phyloP scores from a whole-genome alignment of 441 rosid genomes.

The Populus hybrid region DNA sequence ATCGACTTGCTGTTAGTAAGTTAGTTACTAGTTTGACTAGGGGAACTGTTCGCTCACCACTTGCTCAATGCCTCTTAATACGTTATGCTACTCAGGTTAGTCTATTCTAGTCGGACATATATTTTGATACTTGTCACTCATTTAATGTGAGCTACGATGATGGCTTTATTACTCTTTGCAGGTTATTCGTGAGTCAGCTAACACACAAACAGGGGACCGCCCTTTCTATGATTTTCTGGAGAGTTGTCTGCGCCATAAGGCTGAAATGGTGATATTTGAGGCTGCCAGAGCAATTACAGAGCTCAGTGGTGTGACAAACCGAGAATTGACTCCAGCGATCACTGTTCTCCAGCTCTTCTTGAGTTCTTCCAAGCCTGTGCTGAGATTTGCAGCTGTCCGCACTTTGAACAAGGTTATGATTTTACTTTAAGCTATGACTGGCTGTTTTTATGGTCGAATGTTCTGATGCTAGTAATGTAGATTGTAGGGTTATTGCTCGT shows the following conservation, averaged over 20 bases:
- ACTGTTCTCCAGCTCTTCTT: constrained; percentile 95
- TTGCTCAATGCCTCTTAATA: constrained; percentile 94
- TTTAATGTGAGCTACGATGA: constrained; percentile 5
- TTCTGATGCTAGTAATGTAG: background rate
- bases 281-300: constrained; percentile 99
- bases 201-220: constrained; percentile 79
- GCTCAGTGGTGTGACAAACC: constrained; percentile 83
- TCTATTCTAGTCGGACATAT: constrained; percentile 6
- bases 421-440: constrained; percentile 7
- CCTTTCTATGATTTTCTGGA: constrained; percentile 97
- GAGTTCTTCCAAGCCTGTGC: constrained; percentile 91
- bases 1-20: constrained; percentile 95
- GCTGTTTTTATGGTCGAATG: background rate
- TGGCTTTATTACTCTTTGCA: constrained; percentile 19
- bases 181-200: constrained; percentile 90
- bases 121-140: background rate
- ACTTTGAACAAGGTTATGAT: constrained; percentile 87
- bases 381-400: constrained; percentile 98
- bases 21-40: constrained; percentile 89
- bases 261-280: constrained; percentile 98
- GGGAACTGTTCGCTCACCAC: constrained; percentile 96
- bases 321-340: constrained; percentile 97
- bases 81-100: constrained; percentile 90
- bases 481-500: background rate
- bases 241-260: constrained; percentile 90